These are phyloP conservation scores for Rhodocollybia butyracea DNA, from an alignment of 768 basidiomycete species.

Conservation along the genomic window DNA sequence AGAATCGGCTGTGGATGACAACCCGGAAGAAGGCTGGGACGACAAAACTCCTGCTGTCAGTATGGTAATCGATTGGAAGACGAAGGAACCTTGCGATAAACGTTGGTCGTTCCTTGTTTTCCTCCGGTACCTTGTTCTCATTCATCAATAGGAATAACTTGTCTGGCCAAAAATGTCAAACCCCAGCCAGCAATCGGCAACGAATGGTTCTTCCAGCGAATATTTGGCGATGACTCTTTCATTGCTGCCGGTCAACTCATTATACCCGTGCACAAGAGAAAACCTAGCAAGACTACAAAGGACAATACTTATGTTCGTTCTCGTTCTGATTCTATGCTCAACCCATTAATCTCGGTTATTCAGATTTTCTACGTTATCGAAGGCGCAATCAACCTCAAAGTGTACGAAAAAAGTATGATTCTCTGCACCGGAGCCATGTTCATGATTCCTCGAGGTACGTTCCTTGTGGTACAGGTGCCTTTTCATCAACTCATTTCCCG, in stretches of 20 bases:
- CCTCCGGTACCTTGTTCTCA: slow-evolving; percentile 3
- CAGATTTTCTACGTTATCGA: slow-evolving; percentile 69
- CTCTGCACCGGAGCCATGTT: slow-evolving; percentile 66
- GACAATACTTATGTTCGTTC: slow-evolving; percentile 90
- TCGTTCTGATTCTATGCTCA: background rate
- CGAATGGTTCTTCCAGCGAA: slow-evolving; percentile 84
- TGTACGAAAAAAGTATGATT: slow-evolving; percentile 77
- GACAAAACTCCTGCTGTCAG: slow-evolving; percentile 66
- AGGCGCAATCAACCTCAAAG: slow-evolving; percentile 83
- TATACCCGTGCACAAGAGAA: slow-evolving; percentile 76
- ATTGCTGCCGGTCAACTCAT: slow-evolving; percentile 87
- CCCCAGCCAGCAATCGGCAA: slow-evolving; percentile 58
- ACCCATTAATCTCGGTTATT: background rate
- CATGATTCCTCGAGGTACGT: slow-evolving; percentile 64
- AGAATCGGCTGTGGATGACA: too few relatives aligned
- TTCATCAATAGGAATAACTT: slow-evolving; percentile 64
- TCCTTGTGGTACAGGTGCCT: background rate
- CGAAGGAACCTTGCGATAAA: slow-evolving; percentile 57
- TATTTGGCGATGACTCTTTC: slow-evolving; percentile 89
- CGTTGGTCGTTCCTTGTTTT: slow-evolving; percentile 48
- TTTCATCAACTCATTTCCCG: background rate
- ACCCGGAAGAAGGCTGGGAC: slow-evolving; percentile 84
- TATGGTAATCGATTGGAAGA: slow-evolving; percentile 64
- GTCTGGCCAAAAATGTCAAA: slow-evolving; percentile 64
- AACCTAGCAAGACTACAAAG: slow-evolving; percentile 84